Percentiles rank a stretch among this genome's conserved stretches.
Conservation (phyloP, 2,329 filamentous ascomycete species). For the Cercospora canescens region DNA sequence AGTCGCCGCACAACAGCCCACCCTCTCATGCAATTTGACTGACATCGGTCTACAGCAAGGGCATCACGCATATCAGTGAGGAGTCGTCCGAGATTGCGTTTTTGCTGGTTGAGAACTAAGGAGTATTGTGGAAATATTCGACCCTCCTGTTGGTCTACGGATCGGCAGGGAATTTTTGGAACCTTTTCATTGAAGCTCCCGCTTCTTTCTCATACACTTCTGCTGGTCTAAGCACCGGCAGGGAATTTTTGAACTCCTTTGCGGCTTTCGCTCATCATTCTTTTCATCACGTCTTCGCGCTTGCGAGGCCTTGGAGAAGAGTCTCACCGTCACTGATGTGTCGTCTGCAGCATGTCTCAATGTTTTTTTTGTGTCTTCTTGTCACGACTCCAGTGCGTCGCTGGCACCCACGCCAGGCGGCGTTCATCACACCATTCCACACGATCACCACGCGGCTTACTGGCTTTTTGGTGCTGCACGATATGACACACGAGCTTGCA, state of each 20-base stretch:
- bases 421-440: no score
- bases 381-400: neutral
- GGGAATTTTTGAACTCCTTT: constrained; percentile 72
- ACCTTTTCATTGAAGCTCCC: neutral
- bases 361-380: neutral
- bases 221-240: constrained; percentile 67
- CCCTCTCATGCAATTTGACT: neutral
- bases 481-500: no score
- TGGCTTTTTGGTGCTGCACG: no score
- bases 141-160: constrained; percentile 70
- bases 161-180: constrained; percentile 79
- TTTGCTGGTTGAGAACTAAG: constrained; percentile 93
- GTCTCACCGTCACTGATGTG: neutral
- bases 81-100: constrained; percentile 83
- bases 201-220: constrained; percentile 61
- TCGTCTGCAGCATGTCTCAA: neutral
- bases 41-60: constrained; percentile 58
- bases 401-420: no score
- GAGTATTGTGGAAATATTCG: no score
- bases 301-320: neutral
- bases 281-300: neutral
- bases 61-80: constrained; percentile 82
- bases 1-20: neutral
- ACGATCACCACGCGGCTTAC: no score
- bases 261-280: neutral